Evolutionary conservation across 768 basidiomycete genomes (phyloP).

Genomic region (Pleurotus djamor): DNA sequence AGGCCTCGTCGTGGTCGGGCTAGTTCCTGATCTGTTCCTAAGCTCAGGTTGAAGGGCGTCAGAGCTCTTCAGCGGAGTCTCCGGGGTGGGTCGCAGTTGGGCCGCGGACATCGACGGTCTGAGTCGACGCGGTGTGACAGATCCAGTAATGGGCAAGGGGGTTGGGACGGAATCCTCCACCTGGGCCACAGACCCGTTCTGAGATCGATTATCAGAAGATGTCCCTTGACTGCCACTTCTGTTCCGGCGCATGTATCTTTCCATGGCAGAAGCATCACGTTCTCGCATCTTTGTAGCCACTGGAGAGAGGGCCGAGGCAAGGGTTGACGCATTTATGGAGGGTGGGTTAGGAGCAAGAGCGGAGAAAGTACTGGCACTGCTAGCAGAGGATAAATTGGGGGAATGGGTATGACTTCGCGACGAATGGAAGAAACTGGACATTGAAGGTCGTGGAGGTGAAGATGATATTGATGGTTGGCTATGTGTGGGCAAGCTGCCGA

Average conservation of each 20-base stretch:
- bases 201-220: conserved; percentile 68
- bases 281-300: conserved; percentile 80
- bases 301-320: conserved; percentile 62
- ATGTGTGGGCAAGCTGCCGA: conserved; percentile 34
- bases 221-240: conserved; percentile 79
- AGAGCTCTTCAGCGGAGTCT: conserved; percentile 24
- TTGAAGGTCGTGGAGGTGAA: conserved; percentile 55
- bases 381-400: conserved; percentile 26
- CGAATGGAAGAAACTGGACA: conserved; percentile 37
- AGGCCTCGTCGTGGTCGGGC: conserved; percentile 47
- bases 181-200: conserved; percentile 39
- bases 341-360: conserved; percentile 23
- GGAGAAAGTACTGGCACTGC: conserved; percentile 26
- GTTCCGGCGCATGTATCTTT: conserved; percentile 80
- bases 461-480: conserved; percentile 61
- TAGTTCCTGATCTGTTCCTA: conserved; percentile 68
- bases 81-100: conserved; percentile 60
- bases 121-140: conserved; percentile 58
- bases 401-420: conserved; percentile 21
- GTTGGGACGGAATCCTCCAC: neutral
- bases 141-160: conserved; percentile 44
- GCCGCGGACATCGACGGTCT: conserved; percentile 79
- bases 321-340: conserved; percentile 29
- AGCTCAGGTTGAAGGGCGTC: conserved; percentile 37
- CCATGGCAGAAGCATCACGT: conserved; percentile 84